These are phyloP conservation scores for Quercus mongolica DNA, from an alignment of 306 rosid species.

Conservation along the genomic window DNA sequence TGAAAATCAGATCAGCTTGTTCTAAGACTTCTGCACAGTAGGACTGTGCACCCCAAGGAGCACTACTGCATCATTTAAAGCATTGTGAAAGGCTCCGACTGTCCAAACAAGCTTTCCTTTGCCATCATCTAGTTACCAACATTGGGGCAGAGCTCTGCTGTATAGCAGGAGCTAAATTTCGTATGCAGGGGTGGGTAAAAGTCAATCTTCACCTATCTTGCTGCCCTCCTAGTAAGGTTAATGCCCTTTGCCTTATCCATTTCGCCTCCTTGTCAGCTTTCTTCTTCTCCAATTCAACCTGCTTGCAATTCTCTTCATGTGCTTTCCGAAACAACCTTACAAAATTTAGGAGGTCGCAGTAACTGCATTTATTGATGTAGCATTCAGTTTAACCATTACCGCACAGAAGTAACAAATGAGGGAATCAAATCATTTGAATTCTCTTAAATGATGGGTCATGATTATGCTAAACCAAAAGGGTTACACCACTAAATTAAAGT, in stretches of 20 bases:
- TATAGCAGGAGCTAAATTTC: conserved; percentile 34
- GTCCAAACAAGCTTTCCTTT: conserved; percentile 32
- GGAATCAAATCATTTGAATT: not conserved
- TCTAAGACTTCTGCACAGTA: conserved; percentile 5
- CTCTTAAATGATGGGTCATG: not conserved
- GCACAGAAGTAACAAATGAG: not conserved
- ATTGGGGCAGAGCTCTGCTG: conserved; percentile 34
- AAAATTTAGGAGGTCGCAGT: conserved; percentile 78
- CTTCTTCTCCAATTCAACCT: conserved; percentile 89
- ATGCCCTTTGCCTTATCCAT: conserved; percentile 88
- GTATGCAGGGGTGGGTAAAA: conserved; percentile 31
- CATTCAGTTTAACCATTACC: conserved; percentile 19
- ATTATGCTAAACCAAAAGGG: not conserved
- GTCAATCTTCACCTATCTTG: conserved; percentile 41
- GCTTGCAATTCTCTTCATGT: conserved; percentile 87
- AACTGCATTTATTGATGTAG: conserved; percentile 61
- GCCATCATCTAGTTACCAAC: conserved; percentile 17
- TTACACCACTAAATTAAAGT: not conserved
- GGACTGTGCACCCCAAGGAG: conserved; percentile 11
- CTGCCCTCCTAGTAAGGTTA: conserved; percentile 49
- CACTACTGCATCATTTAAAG: conserved; percentile 10
- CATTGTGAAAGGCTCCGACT: conserved; percentile 25
- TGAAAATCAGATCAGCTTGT: conserved; percentile 17
- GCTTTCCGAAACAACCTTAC: conserved; percentile 88
- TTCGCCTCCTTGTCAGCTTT: conserved; percentile 85